These are phyloP conservation scores for Clathrus columnatus DNA, from an alignment of 768 basidiomycete genomes.

Conservation along the genomic window DNA sequence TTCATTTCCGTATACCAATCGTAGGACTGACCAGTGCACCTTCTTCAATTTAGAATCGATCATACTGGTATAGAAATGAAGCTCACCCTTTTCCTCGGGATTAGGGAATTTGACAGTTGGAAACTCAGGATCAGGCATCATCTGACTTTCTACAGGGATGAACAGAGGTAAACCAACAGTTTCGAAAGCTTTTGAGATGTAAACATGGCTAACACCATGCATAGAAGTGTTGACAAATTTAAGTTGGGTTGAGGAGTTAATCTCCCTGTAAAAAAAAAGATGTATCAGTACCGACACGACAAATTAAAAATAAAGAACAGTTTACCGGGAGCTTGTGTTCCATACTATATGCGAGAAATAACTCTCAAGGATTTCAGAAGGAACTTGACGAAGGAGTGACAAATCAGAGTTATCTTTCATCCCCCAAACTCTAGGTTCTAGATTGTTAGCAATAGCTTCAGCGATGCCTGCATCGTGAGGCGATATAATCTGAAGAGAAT, in stretches of 20 bases:
- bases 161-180: slow-evolving; percentile 51
- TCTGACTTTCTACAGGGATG: slow-evolving; percentile 57
- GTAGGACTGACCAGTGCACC: slow-evolving; percentile 18
- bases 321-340: slow-evolving; percentile 22
- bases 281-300: not conserved
- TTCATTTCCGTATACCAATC: not conserved
- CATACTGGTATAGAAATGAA: not conserved
- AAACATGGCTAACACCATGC: slow-evolving; percentile 79
- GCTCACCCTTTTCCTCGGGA: slow-evolving; percentile 78
- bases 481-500: slow-evolving; percentile 57
- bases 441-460: slow-evolving; percentile 48
- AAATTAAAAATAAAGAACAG: slow-evolving; percentile 15
- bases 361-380: slow-evolving; percentile 45
- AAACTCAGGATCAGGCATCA: slow-evolving; percentile 73
- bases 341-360: slow-evolving; percentile 42
- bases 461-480: slow-evolving; percentile 81
- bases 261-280: slow-evolving; percentile 17
- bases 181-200: slow-evolving; percentile 48
- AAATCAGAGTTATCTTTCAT: slow-evolving; percentile 29
- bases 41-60: slow-evolving; percentile 1
- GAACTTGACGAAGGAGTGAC: slow-evolving; percentile 43
- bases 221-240: slow-evolving; percentile 83
- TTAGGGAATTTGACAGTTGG: slow-evolving; percentile 82
- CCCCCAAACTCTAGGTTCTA: slow-evolving; percentile 44
- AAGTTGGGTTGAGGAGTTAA: slow-evolving; percentile 32